These are phyloP conservation scores for Thalassiosira exigua DNA, from an alignment of 352 stramenopile species.

Conservation along the genomic window DNA sequence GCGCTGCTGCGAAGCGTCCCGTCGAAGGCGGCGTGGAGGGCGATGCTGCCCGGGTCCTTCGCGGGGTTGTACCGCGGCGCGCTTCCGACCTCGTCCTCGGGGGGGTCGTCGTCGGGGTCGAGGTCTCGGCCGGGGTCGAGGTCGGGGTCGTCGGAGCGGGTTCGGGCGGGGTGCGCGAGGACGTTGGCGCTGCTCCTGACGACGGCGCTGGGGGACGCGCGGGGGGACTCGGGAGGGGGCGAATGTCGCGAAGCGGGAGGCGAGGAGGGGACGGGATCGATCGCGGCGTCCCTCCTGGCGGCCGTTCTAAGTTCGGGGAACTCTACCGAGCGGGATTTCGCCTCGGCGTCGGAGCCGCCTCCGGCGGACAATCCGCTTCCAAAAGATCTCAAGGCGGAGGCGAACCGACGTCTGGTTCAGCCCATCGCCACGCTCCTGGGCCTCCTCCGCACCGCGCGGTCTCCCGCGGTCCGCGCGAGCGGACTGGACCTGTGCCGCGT, in stretches of 20 bases:
- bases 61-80: slow-evolving; percentile 45
- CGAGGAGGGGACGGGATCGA: slow-evolving; percentile 14
- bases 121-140: too few species aligned
- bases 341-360: neutral
- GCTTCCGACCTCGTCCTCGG: slow-evolving; percentile 29
- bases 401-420: slow-evolving; percentile 48
- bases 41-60: slow-evolving; percentile 57
- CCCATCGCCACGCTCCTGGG: slow-evolving; percentile 48
- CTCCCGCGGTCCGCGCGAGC: slow-evolving; percentile 32
- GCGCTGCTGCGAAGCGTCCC: slow-evolving; percentile 36
- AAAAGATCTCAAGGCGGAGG: slow-evolving; percentile 43
- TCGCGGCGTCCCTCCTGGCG: slow-evolving; percentile 29
- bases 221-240: neutral
- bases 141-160: too few species aligned
- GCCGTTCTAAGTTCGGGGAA: slow-evolving; percentile 24
- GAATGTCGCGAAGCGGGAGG: neutral
- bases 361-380: neutral
- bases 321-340: neutral
- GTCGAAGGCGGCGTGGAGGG: slow-evolving; percentile 36
- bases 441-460: slow-evolving; percentile 26
- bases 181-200: slow-evolving; percentile 34
- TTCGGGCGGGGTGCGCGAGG: slow-evolving; percentile 27
- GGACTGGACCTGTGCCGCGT: slow-evolving; percentile 33
- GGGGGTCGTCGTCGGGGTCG: slow-evolving; percentile 21
- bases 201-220: slow-evolving; percentile 6